Conservation (phyloP, 2,329 filamentous ascomycete genomes). For the Helotiales sp. region DNA sequence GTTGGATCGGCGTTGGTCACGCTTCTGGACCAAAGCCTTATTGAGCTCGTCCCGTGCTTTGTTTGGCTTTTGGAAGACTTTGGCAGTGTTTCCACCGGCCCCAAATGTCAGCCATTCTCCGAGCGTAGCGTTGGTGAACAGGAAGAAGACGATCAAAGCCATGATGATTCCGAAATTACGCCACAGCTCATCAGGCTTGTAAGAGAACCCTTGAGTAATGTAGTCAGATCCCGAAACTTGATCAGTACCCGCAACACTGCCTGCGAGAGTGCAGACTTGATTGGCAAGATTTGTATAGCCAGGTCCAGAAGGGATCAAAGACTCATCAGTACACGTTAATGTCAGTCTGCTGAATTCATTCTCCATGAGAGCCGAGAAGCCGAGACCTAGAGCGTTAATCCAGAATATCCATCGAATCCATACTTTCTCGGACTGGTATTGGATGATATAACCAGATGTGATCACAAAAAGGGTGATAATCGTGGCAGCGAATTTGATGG, state of each 20-base stretch:
- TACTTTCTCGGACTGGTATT: slow-evolving; percentile 71
- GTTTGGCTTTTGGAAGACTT: slow-evolving; percentile 72
- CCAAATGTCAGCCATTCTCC: slow-evolving; percentile 79
- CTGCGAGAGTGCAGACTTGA: slow-evolving; percentile 79
- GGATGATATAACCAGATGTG: slow-evolving; percentile 82
- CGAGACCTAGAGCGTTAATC: slow-evolving; percentile 72
- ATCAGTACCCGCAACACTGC: slow-evolving; percentile 64
- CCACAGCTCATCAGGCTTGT: slow-evolving; percentile 69
- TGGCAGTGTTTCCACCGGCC: slow-evolving; percentile 77
- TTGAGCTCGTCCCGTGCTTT: slow-evolving; percentile 68
- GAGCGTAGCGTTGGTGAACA: slow-evolving; percentile 72
- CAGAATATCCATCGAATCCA: slow-evolving; percentile 83
- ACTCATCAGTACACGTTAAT: slow-evolving; percentile 67
- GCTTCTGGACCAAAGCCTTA: slow-evolving; percentile 58
- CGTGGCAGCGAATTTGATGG: slow-evolving; percentile 78
- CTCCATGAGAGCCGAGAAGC: slow-evolving; percentile 78
- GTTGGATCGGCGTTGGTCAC: slow-evolving; percentile 51
- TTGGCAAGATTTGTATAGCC: slow-evolving; percentile 70
- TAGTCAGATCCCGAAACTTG: slow-evolving; percentile 68
- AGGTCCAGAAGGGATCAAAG: slow-evolving; percentile 69
- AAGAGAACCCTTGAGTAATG: slow-evolving; percentile 67
- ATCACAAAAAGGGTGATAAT: slow-evolving; percentile 81
- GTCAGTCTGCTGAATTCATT: slow-evolving; percentile 77
- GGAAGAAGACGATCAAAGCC: slow-evolving; percentile 72
- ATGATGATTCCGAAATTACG: slow-evolving; percentile 82